A percentile compares a stretch with the other conserved stretches of the same genome.
phyloP scores from a whole-genome alignment of 129 eudicot genomes.

The Centaurea solstitialis region DNA sequence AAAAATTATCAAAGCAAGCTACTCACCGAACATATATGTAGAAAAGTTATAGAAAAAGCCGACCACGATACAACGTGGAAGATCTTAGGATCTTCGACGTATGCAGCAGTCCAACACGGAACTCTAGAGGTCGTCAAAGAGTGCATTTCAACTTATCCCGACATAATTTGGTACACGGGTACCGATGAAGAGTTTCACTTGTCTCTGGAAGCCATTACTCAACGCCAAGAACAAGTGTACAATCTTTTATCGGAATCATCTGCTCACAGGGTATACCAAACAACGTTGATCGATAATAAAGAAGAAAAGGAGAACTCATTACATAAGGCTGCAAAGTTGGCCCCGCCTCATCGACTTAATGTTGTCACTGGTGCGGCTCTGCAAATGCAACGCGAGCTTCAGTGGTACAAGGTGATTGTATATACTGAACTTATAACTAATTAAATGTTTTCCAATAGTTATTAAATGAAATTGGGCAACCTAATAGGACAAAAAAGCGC shows the following conservation, averaged over 20 bases:
- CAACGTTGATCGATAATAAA: slow-evolving; percentile 10
- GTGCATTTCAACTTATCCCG: slow-evolving; percentile 35
- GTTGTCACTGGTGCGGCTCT: slow-evolving; percentile 11
- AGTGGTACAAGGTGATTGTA: slow-evolving; percentile 24
- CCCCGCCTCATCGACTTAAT: background rate
- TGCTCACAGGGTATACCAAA: slow-evolving; percentile 16
- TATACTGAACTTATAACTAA: too few relatives aligned
- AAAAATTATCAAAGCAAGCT: slow-evolving; percentile 3
- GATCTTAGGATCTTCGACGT: slow-evolving; percentile 16
- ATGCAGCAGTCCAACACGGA: background rate
- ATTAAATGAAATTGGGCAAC: too few relatives aligned
- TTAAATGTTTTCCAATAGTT: background rate
- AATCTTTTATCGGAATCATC: background rate
- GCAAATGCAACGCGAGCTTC: slow-evolving; percentile 32
- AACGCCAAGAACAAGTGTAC: slow-evolving; percentile 41
- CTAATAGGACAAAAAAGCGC: too few relatives aligned
- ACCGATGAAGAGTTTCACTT: slow-evolving; percentile 18
- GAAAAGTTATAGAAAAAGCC: background rate
- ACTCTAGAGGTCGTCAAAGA: background rate
- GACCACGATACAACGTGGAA: slow-evolving; percentile 6
- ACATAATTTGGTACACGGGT: slow-evolving; percentile 40
- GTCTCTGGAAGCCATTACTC: slow-evolving; percentile 39
- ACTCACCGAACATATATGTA: background rate
- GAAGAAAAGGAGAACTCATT: slow-evolving; percentile 9
- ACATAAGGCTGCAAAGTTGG: slow-evolving; percentile 21